A percentile compares a stretch with the other conserved stretches of the same genome.
Conservation (phyloP, 441 rosid genomes). For the Mallotus repandus region DNA sequence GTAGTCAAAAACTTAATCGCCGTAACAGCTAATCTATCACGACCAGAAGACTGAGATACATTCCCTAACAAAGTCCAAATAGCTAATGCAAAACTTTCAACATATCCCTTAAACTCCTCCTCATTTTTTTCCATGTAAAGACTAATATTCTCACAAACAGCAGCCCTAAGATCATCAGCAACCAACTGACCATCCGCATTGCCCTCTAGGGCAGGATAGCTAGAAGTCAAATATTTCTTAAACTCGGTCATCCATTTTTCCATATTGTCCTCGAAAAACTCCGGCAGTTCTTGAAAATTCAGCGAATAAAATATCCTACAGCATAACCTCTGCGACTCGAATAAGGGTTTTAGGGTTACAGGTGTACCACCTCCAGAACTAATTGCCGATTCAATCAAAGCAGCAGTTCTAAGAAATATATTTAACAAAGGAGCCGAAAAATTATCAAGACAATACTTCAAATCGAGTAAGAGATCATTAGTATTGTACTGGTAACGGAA, state of each 20-base stretch:
- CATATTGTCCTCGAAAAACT: constrained; percentile 96
- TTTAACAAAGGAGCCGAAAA: constrained; percentile 71
- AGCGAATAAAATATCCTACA: constrained; percentile 83
- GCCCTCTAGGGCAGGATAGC: constrained; percentile 60
- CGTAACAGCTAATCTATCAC: constrained; percentile 75
- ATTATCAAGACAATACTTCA: constrained; percentile 74
- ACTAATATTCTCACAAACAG: constrained; percentile 90
- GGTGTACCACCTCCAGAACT: constrained; percentile 50
- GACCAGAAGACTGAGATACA: constrained; percentile 65
- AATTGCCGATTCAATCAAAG: constrained; percentile 52
- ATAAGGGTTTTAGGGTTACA: constrained; percentile 47
- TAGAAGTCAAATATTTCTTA: constrained; percentile 59
- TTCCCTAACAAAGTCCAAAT: constrained; percentile 83
- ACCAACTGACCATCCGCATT: constrained; percentile 49
- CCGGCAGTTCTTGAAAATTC: constrained; percentile 92
- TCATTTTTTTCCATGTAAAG: constrained; percentile 95
- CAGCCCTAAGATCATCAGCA: constrained; percentile 78
- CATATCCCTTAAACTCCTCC: constrained; percentile 73
- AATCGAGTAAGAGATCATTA: constrained; percentile 68
- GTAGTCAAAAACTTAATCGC: constrained; percentile 96
- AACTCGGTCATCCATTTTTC: constrained; percentile 88
- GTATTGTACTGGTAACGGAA: constrained; percentile 81
- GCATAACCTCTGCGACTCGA: constrained; percentile 85
- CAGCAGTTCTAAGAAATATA: constrained; percentile 58
- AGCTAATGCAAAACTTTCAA: constrained; percentile 73